Evolutionary conservation across 148 eudicot species (phyloP).

Genomic region (Vaccinium corymbosum): DNA sequence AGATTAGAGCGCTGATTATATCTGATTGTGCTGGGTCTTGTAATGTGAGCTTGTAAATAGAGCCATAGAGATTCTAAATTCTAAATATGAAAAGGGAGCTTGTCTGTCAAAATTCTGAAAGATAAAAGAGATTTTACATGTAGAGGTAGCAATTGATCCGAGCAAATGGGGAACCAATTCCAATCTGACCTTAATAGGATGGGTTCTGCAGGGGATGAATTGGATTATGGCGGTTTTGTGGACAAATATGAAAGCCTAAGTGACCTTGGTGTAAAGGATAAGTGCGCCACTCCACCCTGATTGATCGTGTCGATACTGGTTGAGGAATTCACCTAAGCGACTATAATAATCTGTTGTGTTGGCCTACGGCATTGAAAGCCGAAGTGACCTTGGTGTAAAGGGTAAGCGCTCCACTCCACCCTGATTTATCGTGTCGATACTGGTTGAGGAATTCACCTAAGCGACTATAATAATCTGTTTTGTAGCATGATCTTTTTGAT

Average conservation of each 20-base stretch:
- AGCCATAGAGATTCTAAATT: not conserved
- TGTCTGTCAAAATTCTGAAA: not conserved
- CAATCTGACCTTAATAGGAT: constrained; percentile 5
- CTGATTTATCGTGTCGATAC: not conserved
- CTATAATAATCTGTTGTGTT: not conserved
- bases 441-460: not conserved
- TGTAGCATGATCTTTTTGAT: not conserved
- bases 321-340: not conserved
- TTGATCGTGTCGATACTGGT: not conserved
- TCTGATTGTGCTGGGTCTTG: not conserved
- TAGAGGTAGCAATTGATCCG: not conserved
- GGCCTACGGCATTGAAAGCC: not conserved
- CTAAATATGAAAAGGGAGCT: not conserved
- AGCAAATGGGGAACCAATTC: not conserved
- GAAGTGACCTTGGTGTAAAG: not conserved
- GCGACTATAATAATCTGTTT: not conserved
- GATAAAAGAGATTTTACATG: not conserved
- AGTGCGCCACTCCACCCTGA: not conserved
- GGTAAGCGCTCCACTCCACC: not conserved
- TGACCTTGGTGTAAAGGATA: not conserved
- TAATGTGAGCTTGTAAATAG: not conserved
- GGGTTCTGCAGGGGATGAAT: not conserved
- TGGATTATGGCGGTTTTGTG: not conserved
- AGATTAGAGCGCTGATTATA: not conserved
- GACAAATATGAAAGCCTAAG: not conserved